Evolutionary conservation across 345 rosid genomes (phyloP), one percentile per base, ranked within the genome.

Genomic region (Psidium friedrichsthalianum): DNA sequence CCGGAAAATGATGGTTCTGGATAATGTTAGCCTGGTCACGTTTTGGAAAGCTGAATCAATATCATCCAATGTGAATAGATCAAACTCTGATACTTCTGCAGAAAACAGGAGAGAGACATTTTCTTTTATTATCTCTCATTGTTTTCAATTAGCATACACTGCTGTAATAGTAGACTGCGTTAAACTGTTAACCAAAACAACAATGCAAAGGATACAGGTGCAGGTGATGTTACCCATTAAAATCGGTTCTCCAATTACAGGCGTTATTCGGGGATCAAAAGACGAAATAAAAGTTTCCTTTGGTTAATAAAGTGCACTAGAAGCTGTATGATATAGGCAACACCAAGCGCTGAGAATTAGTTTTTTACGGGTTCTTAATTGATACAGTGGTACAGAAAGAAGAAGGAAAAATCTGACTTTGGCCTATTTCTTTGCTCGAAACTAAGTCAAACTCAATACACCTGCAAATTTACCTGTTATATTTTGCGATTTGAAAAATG

Each of bases 71-170:
- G 98, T 93, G 89, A 97, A 97, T 87, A 97, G 87, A 90, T 97
- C 98, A 83, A 97, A 97, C 55, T 97, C 99, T 2, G 98, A 94
- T 47, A 95, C 98, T 90, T 97, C 99, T 97, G 95, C 91, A 88
- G 83, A 21, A 21, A 81, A 80, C 64, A 9, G 27, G 29, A 76
- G 29, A 83, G 27, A 15, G 25, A 82, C 84, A 82, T 82, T 51
- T 27, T n/a, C 47, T 29, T 29, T 51, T 3, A 82, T 81, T 81
- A 12, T 20, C 49, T 24, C 6, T 27, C 83, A 69, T 36, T 36
- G 80, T 47, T 69, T 47, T 18, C 9, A 5, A 8, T n/a, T n/a
- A 15, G 80, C 47, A 40, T 42, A 36, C 9, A 9, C 13, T 69
- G 78, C 47, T 36, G 47, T 12, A 27, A 81, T 25, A 49, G 55